Base-by-base conservation (phyloP, 805 yeast species). In the Limtongia smithiae region DNA sequence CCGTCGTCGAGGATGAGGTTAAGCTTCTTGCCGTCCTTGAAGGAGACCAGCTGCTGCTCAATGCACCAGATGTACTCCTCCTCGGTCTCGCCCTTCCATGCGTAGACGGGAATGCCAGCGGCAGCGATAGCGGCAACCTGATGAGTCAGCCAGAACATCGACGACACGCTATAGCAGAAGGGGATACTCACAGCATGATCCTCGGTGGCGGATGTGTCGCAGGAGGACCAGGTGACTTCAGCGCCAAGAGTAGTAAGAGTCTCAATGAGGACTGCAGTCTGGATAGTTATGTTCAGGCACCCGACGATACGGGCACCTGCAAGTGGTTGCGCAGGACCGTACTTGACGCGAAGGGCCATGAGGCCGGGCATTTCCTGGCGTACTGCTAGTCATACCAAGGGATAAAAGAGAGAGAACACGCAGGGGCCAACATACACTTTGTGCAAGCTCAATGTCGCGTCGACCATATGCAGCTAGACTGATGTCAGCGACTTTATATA, bases 51-150 rank as follows among this genome's bases (percentile, higher is more conserved):
- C 80, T 93, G 97, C 80, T 91, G 97, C 79, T 93, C 97, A 66
- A 91, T 87, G 82, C 98, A 91, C 98, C 98, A 91, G 69, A 81
- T 70, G 82, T 91, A 93, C 79, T 91, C 98, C 80, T 91, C 97
- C 76, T 91, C 98, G 73, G 97, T 88, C 82, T 91, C 97, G 72
- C 98, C 97, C 82, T 91, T 91, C 98, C 98, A 91, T 67, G 98
- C 98, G 65, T 88, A 91, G 62, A 91, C 98, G 69, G 98, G 97
- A 54, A 91, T 94, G 77, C 98, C 98, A 63, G 96, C 74, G 63
- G 97, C 98, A 65, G 98, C 98, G 72, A 91, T 93, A 65, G 97
- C 97, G 68, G 98, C 97, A 66, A 97, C 62, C 55, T 51, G 28
- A 17, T 1, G 24, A 17, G n/a, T n/a, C n/a, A n/a, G n/a, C n/a